A percentile compares a stretch with the other conserved stretches of the same genome.
phyloP scores from a whole-genome alignment of 768 basidiomycete genomes.

The Tricholoma sp. region DNA sequence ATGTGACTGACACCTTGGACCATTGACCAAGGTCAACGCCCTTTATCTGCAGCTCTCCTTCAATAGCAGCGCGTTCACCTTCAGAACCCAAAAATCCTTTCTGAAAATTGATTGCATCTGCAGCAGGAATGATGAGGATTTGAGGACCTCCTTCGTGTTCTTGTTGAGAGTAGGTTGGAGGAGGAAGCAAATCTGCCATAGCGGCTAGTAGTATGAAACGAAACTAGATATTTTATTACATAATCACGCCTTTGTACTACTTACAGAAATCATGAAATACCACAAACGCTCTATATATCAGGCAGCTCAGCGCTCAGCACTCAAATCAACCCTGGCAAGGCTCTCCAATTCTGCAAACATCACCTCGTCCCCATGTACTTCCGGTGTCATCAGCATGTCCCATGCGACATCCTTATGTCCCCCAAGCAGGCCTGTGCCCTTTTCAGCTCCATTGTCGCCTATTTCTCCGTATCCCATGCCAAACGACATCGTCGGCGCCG shows the following conservation, averaged over 20 bases:
- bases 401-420: slow-evolving; percentile 67
- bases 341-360: slow-evolving; percentile 81
- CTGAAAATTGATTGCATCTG: slow-evolving; percentile 73
- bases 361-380: slow-evolving; percentile 54
- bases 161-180: slow-evolving; percentile 58
- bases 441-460: slow-evolving; percentile 59
- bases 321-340: slow-evolving; percentile 65
- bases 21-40: slow-evolving; percentile 53
- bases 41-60: slow-evolving; percentile 86
- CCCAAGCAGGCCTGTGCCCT: slow-evolving; percentile 70
- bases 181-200: slow-evolving; percentile 45
- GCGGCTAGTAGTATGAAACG: background rate
- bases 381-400: slow-evolving; percentile 66
- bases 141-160: slow-evolving; percentile 43
- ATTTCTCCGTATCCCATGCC: slow-evolving; percentile 84
- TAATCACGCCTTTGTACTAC: background rate
- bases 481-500: slow-evolving; percentile 61
- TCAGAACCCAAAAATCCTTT: slow-evolving; percentile 83
- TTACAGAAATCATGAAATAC: too few relatives aligned
- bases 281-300: slow-evolving; percentile 5
- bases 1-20: slow-evolving; percentile 61
- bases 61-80: slow-evolving; percentile 75
- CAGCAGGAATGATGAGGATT: slow-evolving; percentile 68
- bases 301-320: slow-evolving; percentile 17
- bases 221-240: slow-evolving; percentile 5